Evolutionary conservation across 352 stramenopile species (phyloP), one percentile per base, ranked within the genome.

Genomic region (Achlya hypogyna): DNA sequence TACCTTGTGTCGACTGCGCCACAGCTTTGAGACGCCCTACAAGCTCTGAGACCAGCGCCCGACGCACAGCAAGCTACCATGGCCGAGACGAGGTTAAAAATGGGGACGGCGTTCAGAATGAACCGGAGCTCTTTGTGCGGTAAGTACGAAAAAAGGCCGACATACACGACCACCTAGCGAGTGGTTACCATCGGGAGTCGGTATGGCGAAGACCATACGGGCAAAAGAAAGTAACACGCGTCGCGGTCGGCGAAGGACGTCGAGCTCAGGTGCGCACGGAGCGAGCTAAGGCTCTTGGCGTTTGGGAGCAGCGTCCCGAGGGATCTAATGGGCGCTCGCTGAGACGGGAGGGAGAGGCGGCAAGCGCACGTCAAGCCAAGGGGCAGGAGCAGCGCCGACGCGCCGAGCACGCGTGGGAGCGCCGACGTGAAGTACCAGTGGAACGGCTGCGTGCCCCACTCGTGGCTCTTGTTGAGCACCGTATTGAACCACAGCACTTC

Each of bases 41-140:
- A 14, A 60, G 43, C 9, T 22, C 20, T 63, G 43, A 56, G 9
- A 62, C 38, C 54, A n/a, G 3, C 49, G 52, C 0, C 35, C 18
- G 28, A 22, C 20, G 20, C 16, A 58, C 40, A 25, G 32, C 23
- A 42, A 43, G 14, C 69, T 63, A 96, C 92, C 54, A 97, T 78
- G 23, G 93, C 96, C 5, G 95, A 91, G 6, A 80, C 82, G 65
- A 97, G 81, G 76, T 98, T 98, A 56, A 99, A 76, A 2, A 99
- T 88, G n/a, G 96, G 96, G 18, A 99, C 80, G 10, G 90, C 91
- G 49, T 96, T 97, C 74, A 99, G 98, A 42, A 99, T 89, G 72
- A 99, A 99, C 56, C 96, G 82, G 14, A 99, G 84, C 74, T 99
- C 97, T 73, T 99, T 99, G 81, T 99, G 97, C 14, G 95, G 96